Percentiles rank a stretch among this genome's conserved stretches.
Conservation (phyloP, 2,329 filamentous ascomycete species). For the Hymenoscyphus infarciens region DNA sequence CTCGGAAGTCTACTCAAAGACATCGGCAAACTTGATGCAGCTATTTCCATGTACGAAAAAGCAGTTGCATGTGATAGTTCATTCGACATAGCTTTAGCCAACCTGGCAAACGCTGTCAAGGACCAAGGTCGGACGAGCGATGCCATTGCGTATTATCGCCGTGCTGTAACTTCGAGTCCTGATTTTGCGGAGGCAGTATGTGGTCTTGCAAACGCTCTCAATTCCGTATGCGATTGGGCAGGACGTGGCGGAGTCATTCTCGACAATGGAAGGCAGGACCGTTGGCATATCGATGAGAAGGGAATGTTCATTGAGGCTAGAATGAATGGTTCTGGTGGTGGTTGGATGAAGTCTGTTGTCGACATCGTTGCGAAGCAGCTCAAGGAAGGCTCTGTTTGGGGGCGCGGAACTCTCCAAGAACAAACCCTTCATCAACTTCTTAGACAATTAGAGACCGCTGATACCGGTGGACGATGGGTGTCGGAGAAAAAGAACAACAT, state of each 20-base stretch:
- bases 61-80: constrained; percentile 89
- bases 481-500: constrained; percentile 36
- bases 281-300: constrained; percentile 86
- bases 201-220: constrained; percentile 88
- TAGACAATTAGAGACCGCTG: constrained; percentile 33
- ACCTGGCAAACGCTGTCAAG: constrained; percentile 95
- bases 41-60: constrained; percentile 95
- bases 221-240: constrained; percentile 94
- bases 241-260: constrained; percentile 81
- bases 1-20: constrained; percentile 93
- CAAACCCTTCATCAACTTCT: constrained; percentile 45
- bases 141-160: constrained; percentile 86
- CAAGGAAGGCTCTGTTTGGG: constrained; percentile 82
- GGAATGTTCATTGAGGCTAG: constrained; percentile 78
- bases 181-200: constrained; percentile 97
- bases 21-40: constrained; percentile 85
- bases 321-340: constrained; percentile 57
- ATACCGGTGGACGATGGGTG: constrained; percentile 35
- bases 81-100: constrained; percentile 95
- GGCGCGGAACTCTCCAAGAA: constrained; percentile 63
- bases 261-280: constrained; percentile 70
- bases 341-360: constrained; percentile 86
- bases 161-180: constrained; percentile 86
- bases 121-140: constrained; percentile 90
- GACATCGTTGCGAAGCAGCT: constrained; percentile 89